Percentiles rank a stretch among this genome's conserved stretches.
phyloP scores from a whole-genome alignment of 148 eudicot genomes.

The Agrostemma githago region DNA sequence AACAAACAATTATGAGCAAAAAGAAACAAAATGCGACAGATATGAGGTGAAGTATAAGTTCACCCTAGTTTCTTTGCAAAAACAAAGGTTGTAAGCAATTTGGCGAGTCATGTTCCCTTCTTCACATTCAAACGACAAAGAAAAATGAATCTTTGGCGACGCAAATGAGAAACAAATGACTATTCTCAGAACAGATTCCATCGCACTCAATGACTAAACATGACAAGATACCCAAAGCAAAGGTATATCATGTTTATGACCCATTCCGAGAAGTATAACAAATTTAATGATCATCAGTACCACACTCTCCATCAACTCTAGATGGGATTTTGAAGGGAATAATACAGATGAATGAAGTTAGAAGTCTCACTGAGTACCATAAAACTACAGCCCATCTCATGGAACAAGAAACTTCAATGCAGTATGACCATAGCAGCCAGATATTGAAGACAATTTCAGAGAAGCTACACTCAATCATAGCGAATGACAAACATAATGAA shows the following conservation, averaged over 20 bases:
- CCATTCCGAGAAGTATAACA: neutral
- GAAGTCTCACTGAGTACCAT: neutral
- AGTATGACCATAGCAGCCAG: neutral
- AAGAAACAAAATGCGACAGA: neutral
- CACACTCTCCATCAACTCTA: neutral
- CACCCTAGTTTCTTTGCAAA: neutral
- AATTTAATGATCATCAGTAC: neutral
- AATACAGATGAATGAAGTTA: neutral
- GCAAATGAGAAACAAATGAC: neutral
- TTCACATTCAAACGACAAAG: neutral
- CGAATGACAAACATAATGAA: neutral
- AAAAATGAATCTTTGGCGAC: neutral
- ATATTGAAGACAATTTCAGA: neutral
- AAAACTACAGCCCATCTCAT: neutral
- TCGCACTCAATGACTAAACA: neutral
- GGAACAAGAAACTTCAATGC: neutral
- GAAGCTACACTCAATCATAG: neutral
- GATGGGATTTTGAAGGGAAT: neutral
- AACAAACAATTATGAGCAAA: conserved; percentile 1
- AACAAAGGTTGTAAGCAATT: neutral
- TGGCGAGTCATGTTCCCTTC: neutral
- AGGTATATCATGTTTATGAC: neutral
- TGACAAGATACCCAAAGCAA: neutral
- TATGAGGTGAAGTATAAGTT: neutral
- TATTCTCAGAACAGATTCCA: neutral